Conservation (phyloP, 1,139 yeast species). For the Pichia sp. region DNA sequence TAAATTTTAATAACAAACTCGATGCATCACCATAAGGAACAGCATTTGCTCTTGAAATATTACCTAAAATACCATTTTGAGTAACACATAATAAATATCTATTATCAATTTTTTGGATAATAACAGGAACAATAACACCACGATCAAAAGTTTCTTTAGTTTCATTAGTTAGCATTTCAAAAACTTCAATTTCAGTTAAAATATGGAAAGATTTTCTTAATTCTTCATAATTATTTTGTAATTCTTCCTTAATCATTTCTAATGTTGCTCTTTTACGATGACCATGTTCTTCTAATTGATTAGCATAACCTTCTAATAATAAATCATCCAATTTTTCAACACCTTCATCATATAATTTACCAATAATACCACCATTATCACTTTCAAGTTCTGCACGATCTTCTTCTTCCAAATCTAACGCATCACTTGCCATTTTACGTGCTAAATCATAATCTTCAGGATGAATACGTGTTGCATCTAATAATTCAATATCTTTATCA, state of each 20-base stretch:
- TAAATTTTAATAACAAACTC: slow-evolving; percentile 38
- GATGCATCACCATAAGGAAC: slow-evolving; percentile 40
- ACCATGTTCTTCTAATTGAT: slow-evolving; percentile 76
- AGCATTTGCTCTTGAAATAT: slow-evolving; percentile 57
- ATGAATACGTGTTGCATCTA: slow-evolving; percentile 94
- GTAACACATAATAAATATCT: slow-evolving; percentile 56
- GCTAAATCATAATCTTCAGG: slow-evolving; percentile 97
- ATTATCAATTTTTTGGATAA: slow-evolving; percentile 51
- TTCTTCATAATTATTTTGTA: slow-evolving; percentile 83
- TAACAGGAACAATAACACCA: slow-evolving; percentile 76
- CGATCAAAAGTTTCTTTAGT: slow-evolving; percentile 58
- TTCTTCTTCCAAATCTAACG: slow-evolving; percentile 92
- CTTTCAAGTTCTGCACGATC: slow-evolving; percentile 69
- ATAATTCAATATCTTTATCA: slow-evolving; percentile 62
- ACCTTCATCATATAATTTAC: slow-evolving; percentile 73
- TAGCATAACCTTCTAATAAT: slow-evolving; percentile 89
- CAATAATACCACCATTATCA: slow-evolving; percentile 74
- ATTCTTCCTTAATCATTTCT: slow-evolving; percentile 82
- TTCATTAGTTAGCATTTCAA: slow-evolving; percentile 88
- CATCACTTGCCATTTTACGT: slow-evolving; percentile 96
- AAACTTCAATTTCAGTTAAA: slow-evolving; percentile 67
- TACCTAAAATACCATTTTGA: slow-evolving; percentile 71
- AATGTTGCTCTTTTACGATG: slow-evolving; percentile 77
- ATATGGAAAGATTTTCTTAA: slow-evolving; percentile 65
- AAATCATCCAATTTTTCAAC: slow-evolving; percentile 84